Conservation (phyloP, 257 asterid genomes). For the Solanum neorickii region DNA sequence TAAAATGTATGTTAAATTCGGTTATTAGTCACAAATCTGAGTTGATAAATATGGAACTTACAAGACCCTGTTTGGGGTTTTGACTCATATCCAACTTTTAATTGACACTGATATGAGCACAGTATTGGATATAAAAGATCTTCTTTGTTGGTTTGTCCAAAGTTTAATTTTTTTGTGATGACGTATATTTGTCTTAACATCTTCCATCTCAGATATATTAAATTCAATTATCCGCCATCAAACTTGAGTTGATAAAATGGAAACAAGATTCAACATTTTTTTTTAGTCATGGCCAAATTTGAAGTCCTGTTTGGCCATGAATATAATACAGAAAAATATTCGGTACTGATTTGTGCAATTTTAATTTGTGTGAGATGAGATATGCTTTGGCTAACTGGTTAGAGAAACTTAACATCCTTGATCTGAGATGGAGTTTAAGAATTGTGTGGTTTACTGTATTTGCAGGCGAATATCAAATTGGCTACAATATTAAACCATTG, state of each 20-base stretch:
- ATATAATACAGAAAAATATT: not conserved
- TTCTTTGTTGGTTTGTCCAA: not conserved
- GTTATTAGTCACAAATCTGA: not conserved
- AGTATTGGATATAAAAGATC: not conserved
- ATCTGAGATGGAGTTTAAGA: not conserved
- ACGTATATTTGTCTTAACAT: not conserved
- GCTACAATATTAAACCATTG: slow-evolving; percentile 46
- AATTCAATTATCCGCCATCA: not conserved
- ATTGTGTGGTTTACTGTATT: not conserved
- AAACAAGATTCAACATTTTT: not conserved
- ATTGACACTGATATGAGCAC: not conserved
- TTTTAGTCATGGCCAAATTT: not conserved
- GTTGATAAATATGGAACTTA: not conserved
- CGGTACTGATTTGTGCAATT: not conserved
- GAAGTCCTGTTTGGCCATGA: not conserved
- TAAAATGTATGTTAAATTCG: not conserved
- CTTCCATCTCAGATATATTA: not conserved
- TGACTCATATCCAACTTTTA: not conserved
- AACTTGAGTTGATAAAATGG: not conserved
- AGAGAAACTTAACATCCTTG: not conserved
- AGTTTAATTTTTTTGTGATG: not conserved
- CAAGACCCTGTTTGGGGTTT: not conserved
- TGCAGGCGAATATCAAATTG: slow-evolving; percentile 83
- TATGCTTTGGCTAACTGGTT: not conserved
- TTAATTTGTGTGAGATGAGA: not conserved